Percentiles rank a stretch among this genome's conserved stretches.
Evolutionary conservation across 768 basidiomycete species (phyloP).

Genomic region (Termitomyces sp.): DNA sequence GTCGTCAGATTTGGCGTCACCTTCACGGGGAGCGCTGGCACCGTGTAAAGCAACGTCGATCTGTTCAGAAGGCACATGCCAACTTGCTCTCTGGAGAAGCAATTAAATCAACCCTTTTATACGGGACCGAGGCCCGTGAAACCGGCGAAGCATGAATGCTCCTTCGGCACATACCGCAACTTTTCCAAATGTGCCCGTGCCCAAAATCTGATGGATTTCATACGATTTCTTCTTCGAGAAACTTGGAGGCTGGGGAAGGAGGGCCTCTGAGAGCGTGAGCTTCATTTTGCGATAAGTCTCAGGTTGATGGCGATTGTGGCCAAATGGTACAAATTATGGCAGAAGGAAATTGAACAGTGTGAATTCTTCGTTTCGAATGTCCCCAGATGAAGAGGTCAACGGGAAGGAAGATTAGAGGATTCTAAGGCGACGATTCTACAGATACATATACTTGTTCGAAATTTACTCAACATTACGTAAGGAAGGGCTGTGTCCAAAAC

Average conservation of each 20-base stretch:
- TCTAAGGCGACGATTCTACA: background rate
- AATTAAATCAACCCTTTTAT: background rate
- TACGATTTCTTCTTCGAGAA: slow-evolving; percentile 85
- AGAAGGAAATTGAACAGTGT: background rate
- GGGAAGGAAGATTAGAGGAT: background rate
- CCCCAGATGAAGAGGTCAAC: background rate
- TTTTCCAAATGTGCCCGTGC: slow-evolving; percentile 86
- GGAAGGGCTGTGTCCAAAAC: background rate
- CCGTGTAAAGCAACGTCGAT: slow-evolving; percentile 52
- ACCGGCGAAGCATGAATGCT: background rate
- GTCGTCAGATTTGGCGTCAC: slow-evolving; percentile 12
- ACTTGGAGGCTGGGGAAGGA: slow-evolving; percentile 81
- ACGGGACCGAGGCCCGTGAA: background rate
- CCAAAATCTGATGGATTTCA: slow-evolving; percentile 66
- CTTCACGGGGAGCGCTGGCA: slow-evolving; percentile 35
- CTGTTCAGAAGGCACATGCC: slow-evolving; percentile 68
- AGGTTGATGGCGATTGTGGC: background rate
- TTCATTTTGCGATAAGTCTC: slow-evolving; percentile 27
- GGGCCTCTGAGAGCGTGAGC: slow-evolving; percentile 44
- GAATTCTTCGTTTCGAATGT: background rate
- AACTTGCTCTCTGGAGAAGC: slow-evolving; percentile 56
- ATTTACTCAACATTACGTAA: slow-evolving; percentile 1
- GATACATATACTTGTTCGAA: background rate
- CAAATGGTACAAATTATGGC: background rate
- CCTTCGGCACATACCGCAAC: slow-evolving; percentile 53